Percentiles rank a stretch among this genome's conserved stretches.
These are phyloP conservation scores for Fusarium sp. DNA, from an alignment of 2,329 filamentous ascomycete species.

Conservation along the genomic window DNA sequence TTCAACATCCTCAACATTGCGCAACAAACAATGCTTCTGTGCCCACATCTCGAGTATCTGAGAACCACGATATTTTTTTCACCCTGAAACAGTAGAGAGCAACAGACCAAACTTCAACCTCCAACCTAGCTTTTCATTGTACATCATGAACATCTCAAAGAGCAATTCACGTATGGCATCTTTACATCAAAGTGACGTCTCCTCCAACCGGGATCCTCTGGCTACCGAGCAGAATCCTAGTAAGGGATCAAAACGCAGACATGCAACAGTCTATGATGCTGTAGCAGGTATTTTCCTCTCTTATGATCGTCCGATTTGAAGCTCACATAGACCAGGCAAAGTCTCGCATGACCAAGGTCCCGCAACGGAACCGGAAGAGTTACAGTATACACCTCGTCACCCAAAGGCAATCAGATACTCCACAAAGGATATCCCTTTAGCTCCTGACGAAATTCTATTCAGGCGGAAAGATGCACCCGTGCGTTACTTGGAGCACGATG, in stretches of 20 bases:
- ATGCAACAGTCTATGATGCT: conserved; percentile 75
- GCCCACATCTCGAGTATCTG: neutral
- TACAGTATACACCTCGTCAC: conserved; percentile 20
- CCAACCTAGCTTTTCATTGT: neutral
- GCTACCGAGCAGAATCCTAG: conserved; percentile 11
- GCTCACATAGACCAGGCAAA: conserved; percentile 46
- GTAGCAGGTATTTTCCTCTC: conserved; percentile 66
- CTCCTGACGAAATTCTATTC: conserved; percentile 79
- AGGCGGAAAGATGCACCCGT: conserved; percentile 70
- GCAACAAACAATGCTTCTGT: conserved; percentile 24
- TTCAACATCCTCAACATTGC: neutral
- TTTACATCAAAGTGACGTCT: conserved; percentile 15
- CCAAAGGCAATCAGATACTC: conserved; percentile 38
- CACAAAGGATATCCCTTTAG: conserved; percentile 52
- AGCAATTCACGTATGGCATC: conserved; percentile 4
- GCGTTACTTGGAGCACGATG: conserved; percentile 75
- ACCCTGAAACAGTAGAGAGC: conserved; percentile 3
- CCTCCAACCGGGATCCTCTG: conserved; percentile 5
- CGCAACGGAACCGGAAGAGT: conserved; percentile 35
- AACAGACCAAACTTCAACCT: neutral
- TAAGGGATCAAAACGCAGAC: conserved; percentile 41
- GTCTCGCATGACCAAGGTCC: conserved; percentile 41
- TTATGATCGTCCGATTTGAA: conserved; percentile 10
- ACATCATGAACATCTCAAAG: conserved; percentile 22
- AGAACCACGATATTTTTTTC: conserved; percentile 11